Base-by-base conservation (phyloP, 1,284 basidiomycete species). In the Rhizoctonia solani region DNA sequence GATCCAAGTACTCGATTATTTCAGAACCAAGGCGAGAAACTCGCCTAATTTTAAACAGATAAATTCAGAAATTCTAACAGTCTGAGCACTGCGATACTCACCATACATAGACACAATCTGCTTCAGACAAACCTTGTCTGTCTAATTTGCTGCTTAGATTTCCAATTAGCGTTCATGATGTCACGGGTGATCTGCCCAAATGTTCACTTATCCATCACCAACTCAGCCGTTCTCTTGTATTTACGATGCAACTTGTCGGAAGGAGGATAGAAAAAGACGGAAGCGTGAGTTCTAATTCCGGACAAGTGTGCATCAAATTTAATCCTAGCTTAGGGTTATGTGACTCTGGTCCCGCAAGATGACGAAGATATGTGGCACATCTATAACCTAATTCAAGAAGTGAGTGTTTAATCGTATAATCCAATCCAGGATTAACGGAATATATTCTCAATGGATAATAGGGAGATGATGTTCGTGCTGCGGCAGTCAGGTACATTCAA, bases 301-400 rank as follows among this genome's bases (percentile, higher is more conserved):
- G 11, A 21, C 0, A 29, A 21, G n/a, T 16, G 8, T n/a, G 14
- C 3, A 54, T 27, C 34, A 39, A 16, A 44, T 25, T 30, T 30
- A 53, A 65, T 46, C 50, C 42, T 65, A 25, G 23, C 69, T 16
- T 74, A 94, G 89, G 95, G 95, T 25, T 86, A 93, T 83, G 90
- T 96, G 71, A 92, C 86, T n/a, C 82, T 97, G 46, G 85, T 91
- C 59, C 93, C 93, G 27, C 91, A 98, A 77, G 93, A 96, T 74
- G 93, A 97, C 73, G 97, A 99, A 79, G 97, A 99, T 78, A 97
- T 99, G 90, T 99, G 96, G 93, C 96, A 99, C 81, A 83, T 98
- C n/a, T 98, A 98, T 79, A 98, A 99, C 79, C 83, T 99, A 68
- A 96, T 99, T 68, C 86, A 90, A 71, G 82, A 89, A 77, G 84